Conservation (phyloP, 345 rosid species). For the Aquilaria yunnanensis region DNA sequence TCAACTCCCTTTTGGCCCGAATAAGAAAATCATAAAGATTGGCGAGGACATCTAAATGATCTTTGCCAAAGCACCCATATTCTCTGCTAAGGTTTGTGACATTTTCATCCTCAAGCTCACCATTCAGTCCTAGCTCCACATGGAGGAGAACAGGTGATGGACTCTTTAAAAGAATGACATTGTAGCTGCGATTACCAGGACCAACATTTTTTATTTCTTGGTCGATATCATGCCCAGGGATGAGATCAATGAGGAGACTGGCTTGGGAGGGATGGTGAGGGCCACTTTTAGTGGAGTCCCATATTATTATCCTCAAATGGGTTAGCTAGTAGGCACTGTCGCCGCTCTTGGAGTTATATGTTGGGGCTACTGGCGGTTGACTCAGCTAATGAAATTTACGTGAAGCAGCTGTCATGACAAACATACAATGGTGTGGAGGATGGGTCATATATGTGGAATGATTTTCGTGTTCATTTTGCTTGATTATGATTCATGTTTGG, state of each 20-base stretch:
- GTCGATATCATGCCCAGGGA: conserved; percentile 90
- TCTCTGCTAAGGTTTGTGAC: conserved; percentile 92
- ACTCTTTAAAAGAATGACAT: conserved; percentile 94
- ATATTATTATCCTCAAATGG: conserved; percentile 80
- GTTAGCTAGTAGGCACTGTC: conserved; percentile 44
- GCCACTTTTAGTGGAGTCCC: conserved; percentile 77
- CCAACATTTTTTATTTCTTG: conserved; percentile 84
- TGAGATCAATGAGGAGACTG: conserved; percentile 77
- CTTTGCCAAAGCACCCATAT: conserved; percentile 93
- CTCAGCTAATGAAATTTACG: conserved; percentile 50
- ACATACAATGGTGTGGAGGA: conserved; percentile 48
- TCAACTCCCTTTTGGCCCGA: conserved; percentile 82
- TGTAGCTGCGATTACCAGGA: conserved; percentile 86
- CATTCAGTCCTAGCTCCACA: conserved; percentile 94
- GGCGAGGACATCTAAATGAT: conserved; percentile 98
- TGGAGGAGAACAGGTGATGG: conserved; percentile 87
- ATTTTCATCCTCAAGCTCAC: conserved; percentile 90
- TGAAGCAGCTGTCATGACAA: conserved; percentile 90
- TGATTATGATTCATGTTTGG: not conserved
- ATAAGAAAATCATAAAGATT: conserved; percentile 97
- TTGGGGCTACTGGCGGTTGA: conserved; percentile 82
- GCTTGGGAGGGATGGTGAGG: conserved; percentile 47
- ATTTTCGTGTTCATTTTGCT: not conserved
- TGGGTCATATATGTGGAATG: conserved; percentile 39
- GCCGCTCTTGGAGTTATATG: conserved; percentile 74